These are phyloP conservation scores for Aphanomyces cochlioides DNA, from an alignment of 352 stramenopile species.

Conservation along the genomic window DNA sequence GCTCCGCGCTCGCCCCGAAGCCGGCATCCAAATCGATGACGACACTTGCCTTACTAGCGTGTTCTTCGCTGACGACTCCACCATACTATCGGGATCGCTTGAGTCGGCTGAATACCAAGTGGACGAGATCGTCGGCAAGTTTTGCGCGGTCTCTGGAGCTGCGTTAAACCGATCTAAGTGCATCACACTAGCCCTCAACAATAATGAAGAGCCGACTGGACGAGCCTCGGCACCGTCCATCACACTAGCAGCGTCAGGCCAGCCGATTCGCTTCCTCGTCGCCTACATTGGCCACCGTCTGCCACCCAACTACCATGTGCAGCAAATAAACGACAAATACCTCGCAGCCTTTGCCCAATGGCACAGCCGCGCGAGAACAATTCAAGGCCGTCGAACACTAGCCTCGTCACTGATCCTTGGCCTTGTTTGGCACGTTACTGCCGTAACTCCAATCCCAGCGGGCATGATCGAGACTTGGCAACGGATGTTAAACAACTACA, in stretches of 20 bases:
- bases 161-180: conserved; percentile 31
- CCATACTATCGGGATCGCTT: conserved; percentile 9
- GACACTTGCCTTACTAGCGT: conserved; percentile 7
- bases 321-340: conserved; percentile 7
- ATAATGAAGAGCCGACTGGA: background rate
- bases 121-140: conserved; percentile 31
- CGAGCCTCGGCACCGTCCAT: too few species aligned
- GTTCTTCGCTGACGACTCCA: conserved; percentile 35
- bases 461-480: too few species aligned
- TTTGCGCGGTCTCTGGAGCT: conserved; percentile 33
- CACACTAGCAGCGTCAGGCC: too few species aligned
- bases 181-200: conserved; percentile 25
- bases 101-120: conserved; percentile 12
- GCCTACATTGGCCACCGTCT: background rate
- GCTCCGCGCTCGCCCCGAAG: conserved; percentile 2
- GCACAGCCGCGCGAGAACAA: conserved; percentile 3
- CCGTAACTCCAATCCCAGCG: background rate
- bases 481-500: too few species aligned
- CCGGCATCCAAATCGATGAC: background rate
- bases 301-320: background rate
- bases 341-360: conserved; percentile 7
- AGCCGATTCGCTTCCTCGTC: background rate
- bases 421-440: conserved; percentile 17
- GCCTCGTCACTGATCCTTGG: background rate
- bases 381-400: conserved; percentile 1